A percentile compares a stretch with the other conserved stretches of the same genome.
Evolutionary conservation across 2,329 filamentous ascomycete species (phyloP).

Genomic region (Diaporthe longicolla): DNA sequence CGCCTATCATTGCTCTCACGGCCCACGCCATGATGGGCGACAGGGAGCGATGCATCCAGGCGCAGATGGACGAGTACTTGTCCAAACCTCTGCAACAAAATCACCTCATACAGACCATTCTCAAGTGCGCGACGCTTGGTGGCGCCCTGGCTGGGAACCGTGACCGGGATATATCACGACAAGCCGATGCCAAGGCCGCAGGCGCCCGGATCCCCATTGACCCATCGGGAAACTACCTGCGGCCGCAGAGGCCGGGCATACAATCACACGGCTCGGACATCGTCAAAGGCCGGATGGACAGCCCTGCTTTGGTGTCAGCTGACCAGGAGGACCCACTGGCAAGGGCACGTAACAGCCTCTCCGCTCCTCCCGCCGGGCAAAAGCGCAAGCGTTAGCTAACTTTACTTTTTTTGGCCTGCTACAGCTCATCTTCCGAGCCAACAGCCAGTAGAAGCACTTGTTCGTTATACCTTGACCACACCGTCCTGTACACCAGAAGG

Average conservation of each 20-base stretch:
- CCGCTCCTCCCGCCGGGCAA: slow-evolving; percentile 55
- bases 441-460: slow-evolving; percentile 42
- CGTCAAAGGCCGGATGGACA: slow-evolving; percentile 60
- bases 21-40: slow-evolving; percentile 99
- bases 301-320: slow-evolving; percentile 72
- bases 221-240: slow-evolving; percentile 53
- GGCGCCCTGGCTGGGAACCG: slow-evolving; percentile 84
- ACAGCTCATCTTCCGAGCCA: slow-evolving; percentile 44
- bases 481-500: slow-evolving; percentile 26
- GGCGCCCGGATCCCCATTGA: slow-evolving; percentile 51
- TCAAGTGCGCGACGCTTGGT: slow-evolving; percentile 95
- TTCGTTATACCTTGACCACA: slow-evolving; percentile 36
- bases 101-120: slow-evolving; percentile 96
- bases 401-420: slow-evolving; percentile 41
- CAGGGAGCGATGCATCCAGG: slow-evolving; percentile 96
- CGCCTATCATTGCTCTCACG: slow-evolving; percentile 95
- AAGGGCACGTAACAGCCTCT: slow-evolving; percentile 65
- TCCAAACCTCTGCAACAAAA: slow-evolving; percentile 98
- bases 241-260: slow-evolving; percentile 67
- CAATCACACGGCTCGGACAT: slow-evolving; percentile 61
- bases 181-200: slow-evolving; percentile 63
- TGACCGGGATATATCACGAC: slow-evolving; percentile 70
- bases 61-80: slow-evolving; percentile 99
- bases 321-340: slow-evolving; percentile 71
- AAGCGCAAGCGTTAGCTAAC: slow-evolving; percentile 45